A percentile compares a stretch with the other conserved stretches of the same genome.
These are phyloP conservation scores for Musa acuminata DNA, from an alignment of 176 grass and related monocot genomes.

Conservation along the genomic window DNA sequence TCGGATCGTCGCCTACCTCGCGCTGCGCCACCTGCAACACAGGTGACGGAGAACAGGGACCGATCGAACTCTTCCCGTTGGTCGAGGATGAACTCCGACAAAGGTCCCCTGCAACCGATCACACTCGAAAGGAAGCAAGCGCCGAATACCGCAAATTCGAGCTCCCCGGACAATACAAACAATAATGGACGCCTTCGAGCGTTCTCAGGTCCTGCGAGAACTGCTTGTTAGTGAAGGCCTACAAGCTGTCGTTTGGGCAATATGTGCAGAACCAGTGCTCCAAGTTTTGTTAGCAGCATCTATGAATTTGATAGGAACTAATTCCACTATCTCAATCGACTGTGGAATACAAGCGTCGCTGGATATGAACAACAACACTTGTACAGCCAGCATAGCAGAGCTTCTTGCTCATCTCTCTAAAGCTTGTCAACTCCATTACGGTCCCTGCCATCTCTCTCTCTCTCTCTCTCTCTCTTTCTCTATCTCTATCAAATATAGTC, in stretches of 20 bases:
- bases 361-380: too few relatives aligned
- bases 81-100: not conserved
- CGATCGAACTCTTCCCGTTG: not conserved
- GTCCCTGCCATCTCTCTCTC: too few relatives aligned
- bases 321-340: too few relatives aligned
- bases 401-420: too few relatives aligned
- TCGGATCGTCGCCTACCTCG: conserved; percentile 77
- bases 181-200: not conserved
- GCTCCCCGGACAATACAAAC: conserved; percentile 1
- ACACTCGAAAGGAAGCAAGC: not conserved
- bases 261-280: too few relatives aligned
- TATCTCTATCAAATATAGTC: too few relatives aligned
- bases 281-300: too few relatives aligned
- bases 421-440: too few relatives aligned
- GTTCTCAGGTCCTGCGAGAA: not conserved
- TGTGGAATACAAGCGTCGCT: too few relatives aligned
- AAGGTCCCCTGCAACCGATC: not conserved
- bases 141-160: not conserved
- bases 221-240: not conserved
- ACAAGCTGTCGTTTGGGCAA: not conserved
- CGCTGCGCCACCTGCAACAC: conserved; percentile 55
- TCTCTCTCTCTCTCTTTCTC: not conserved
- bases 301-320: too few relatives aligned
- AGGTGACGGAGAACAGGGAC: conserved; percentile 21
- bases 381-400: too few relatives aligned